Conservation (phyloP, 257 asterid species). For the Gynochthodes officinalis region DNA sequence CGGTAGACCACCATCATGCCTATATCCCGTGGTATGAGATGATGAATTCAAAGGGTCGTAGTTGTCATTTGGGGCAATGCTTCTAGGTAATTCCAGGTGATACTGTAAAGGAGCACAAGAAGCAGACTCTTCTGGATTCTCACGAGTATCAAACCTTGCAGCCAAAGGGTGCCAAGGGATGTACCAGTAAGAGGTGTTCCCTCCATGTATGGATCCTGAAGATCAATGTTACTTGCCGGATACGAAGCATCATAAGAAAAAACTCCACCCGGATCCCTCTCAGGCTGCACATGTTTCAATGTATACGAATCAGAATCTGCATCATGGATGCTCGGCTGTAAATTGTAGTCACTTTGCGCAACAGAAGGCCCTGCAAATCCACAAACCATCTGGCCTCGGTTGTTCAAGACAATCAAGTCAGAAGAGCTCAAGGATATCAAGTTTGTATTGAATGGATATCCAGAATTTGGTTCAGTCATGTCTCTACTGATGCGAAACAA, state of each 20-base stretch:
- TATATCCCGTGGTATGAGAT: conserved; percentile 20
- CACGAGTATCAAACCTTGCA: conserved; percentile 21
- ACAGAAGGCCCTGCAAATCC: conserved; percentile 36
- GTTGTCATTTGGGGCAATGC: conserved; percentile 18
- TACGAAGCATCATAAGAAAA: conserved; percentile 26
- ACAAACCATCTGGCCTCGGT: conserved; percentile 30
- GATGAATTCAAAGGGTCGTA: conserved; percentile 26
- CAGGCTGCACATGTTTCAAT: conserved; percentile 24
- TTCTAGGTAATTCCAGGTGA: conserved; percentile 30
- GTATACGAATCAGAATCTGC: conserved; percentile 24
- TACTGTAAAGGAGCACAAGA: conserved; percentile 21
- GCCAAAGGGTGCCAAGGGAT: conserved; percentile 29
- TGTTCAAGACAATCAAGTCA: conserved; percentile 21
- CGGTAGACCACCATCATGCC: conserved; percentile 25
- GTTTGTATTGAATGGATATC: conserved; percentile 29
- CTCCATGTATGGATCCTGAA: conserved; percentile 30
- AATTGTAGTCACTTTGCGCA: conserved; percentile 35
- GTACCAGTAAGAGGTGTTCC: conserved; percentile 31
- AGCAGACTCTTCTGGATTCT: conserved; percentile 27
- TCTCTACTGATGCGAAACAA: background rate
- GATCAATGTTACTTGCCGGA: conserved; percentile 25
- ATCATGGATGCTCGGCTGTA: conserved; percentile 18
- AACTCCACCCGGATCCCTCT: conserved; percentile 21
- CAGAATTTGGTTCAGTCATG: conserved; percentile 32
- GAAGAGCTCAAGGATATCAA: conserved; percentile 23